Evolutionary conservation across 192 early-diverging fungal species (phyloP), one percentile per base, ranked within the genome.

Genomic region (Neocallimastix lanati): DNA sequence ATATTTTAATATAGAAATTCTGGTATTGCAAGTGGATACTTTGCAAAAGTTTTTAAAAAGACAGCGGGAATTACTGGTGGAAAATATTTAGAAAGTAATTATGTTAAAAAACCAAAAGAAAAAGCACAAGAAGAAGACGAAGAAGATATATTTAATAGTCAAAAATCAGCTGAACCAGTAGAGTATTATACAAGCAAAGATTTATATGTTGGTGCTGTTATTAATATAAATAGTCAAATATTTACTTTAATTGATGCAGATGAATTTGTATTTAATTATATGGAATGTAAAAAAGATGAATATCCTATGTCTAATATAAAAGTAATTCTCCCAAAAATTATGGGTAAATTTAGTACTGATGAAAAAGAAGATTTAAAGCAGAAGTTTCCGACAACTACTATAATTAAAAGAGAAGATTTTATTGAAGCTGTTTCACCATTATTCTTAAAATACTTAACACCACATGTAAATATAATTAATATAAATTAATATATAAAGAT

Each of bases 41-140:
- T 28, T 29, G 40, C 29, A 21, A 29, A 78, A 38, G 33, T 67
- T 12, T 37, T 29, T 18, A 27, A 76, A 78, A 87, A 88, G 77
- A 91, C 90, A 82, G 89, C 88, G 25, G 89, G 89, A 13, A 84
- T 88, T 77, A 79, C 90, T 67, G 89, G 89, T 78, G 90, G 89
- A 13, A 91, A 91, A 82, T 90, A 88, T 79, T 87, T 91, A 87
- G 90, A 91, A 78, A 85, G 85, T 76, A 88, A 88, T 27, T 80
- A 85, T 28, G 88, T 91, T 15, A 83, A 89, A n/a, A 86, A 85
- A 27, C 88, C 90, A 9, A 87, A 85, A 2, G 86, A 83, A 25
- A 79, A 85, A 35, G 80, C 88, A 12, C 25, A 67, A 67, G 50
- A 80, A 15, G 88, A 86, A 11, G 87, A 87, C 15, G 29, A 28